Evolutionary conservation across 768 basidiomycete genomes (phyloP), one percentile per base, ranked within the genome.

Genomic region (Dictyophora rubrovolvata): DNA sequence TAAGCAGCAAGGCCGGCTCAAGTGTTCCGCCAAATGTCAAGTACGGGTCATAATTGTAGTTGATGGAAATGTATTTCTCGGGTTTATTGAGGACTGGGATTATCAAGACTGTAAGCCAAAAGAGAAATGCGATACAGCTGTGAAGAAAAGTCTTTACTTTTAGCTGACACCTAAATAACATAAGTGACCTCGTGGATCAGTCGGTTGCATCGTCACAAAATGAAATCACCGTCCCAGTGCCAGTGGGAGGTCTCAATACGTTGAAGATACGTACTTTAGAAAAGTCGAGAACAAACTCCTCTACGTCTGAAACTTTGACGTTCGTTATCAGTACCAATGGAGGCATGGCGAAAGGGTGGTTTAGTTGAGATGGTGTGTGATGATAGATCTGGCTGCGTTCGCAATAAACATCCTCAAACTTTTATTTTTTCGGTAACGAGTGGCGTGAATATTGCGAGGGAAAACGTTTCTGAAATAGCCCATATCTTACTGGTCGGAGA

Each of bases 1-100:
- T 69, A 55, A 88, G 70, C 53, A 78, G 71, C 69, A 85, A 79
- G 3, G 85, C 82, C 18, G 86, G 86, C 16, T 86, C 85, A 55
- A 85, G 79, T 4, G 79, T 79, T 14, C 85, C 86, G 18, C 63
- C 73, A 65, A 82, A 87, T 2, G 81, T 76, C 60, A 87, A 75
- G 36, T 73, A 75, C 55, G 86, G 81, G 63, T 83, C 81, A 72
- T 83, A 75, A 11, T 68, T 73, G 63, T 82, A 76, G 62, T 76
- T 75, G 62, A 81, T 71, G n/a, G 76, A 73, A 63, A 88, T 80
- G 62, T 77, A 75, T 14, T 60, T 33, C 64, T 83, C 79, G 0
- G 83, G 82, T 66, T 85, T 87, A 0, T 68, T 67, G 61, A 87
- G 68, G 9, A 73, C 57, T 59, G 23, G 1, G 28, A n/a, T 48